Percentiles rank a stretch among this genome's conserved stretches.
These are phyloP conservation scores for Tolypocladium amazonense DNA, from an alignment of 2,329 filamentous ascomycete genomes.

Conservation along the genomic window DNA sequence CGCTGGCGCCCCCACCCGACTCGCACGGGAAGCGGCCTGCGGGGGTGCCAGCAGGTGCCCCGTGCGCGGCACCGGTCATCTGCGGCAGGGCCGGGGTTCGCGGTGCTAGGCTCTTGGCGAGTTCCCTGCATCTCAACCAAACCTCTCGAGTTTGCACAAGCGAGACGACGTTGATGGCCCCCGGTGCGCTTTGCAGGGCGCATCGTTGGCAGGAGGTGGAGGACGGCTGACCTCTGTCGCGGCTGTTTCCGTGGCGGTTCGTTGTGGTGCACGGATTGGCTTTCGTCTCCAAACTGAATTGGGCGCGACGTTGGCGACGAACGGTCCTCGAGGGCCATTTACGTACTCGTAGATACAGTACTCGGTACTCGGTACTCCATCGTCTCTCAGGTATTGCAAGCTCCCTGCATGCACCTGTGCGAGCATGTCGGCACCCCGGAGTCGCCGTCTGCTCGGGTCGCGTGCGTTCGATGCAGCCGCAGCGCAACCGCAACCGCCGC, in stretches of 20 bases:
- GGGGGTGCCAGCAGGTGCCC: not conserved
- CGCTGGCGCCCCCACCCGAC: not conserved
- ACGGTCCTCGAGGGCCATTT: not conserved
- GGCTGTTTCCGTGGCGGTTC: no score
- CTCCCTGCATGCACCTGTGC: not conserved
- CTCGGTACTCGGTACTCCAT: no score
- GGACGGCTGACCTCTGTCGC: no score
- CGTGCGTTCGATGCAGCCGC: not conserved
- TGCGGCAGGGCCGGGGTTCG: not conserved
- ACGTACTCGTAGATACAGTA: no score
- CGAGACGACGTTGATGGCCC: no score
- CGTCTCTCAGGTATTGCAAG: no score
- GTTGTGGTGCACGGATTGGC: not conserved
- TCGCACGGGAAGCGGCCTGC: not conserved
- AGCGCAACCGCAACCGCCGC: not conserved
- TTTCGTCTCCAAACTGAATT: not conserved
- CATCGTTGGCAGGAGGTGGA: no score
- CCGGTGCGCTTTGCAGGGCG: no score
- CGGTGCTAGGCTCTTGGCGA: no score
- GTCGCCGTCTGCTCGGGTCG: not conserved
- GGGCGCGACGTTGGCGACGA: not conserved
- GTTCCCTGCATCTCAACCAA: no score
- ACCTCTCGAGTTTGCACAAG: not conserved
- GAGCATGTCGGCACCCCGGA: not conserved
- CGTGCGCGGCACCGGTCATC: not conserved